Evolutionary conservation across 805 yeast species (phyloP).

Genomic region (Lipomyces mesembrius): DNA sequence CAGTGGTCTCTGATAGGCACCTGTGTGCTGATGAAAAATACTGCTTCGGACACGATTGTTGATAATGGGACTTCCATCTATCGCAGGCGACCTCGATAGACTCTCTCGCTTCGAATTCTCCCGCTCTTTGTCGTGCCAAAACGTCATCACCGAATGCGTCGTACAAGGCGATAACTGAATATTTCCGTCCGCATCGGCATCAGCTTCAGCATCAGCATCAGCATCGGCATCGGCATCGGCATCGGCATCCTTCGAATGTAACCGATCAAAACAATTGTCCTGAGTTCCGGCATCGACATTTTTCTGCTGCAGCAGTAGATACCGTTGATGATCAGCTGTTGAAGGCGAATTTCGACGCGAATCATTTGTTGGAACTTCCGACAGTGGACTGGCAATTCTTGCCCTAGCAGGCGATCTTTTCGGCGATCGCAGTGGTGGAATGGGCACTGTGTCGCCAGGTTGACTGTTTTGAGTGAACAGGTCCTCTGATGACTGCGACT

Average conservation of each 20-base stretch:
- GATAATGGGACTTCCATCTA: conserved; percentile 15
- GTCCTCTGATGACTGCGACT: not conserved
- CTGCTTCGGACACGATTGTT: conserved; percentile 21
- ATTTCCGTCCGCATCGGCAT: not conserved
- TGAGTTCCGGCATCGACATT: not conserved
- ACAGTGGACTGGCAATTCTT: conserved; percentile 18
- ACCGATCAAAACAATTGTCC: not conserved
- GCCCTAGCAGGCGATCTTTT: not conserved
- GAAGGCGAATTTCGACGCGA: conserved; percentile 35
- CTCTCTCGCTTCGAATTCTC: not conserved
- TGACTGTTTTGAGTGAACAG: not conserved
- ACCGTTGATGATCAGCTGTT: conserved; percentile 26
- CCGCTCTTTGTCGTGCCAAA: conserved; percentile 35
- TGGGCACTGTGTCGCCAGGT: not conserved
- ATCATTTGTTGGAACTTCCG: conserved; percentile 27
- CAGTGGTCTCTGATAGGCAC: conserved; percentile 5
- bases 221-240: too few species aligned
- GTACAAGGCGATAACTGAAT: conserved; percentile 18
- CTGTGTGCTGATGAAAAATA: conserved; percentile 20
- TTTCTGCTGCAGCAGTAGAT: conserved; percentile 10
- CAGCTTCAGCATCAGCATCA: too few species aligned
- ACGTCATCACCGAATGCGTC: conserved; percentile 18
- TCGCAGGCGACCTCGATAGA: conserved; percentile 14
- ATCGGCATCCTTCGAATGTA: not conserved
- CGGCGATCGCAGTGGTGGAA: not conserved